A percentile compares a stretch with the other conserved stretches of the same genome.
These are phyloP conservation scores for Mortierella hygrophila DNA, from an alignment of 192 early-diverging fungal species.

Conservation along the genomic window DNA sequence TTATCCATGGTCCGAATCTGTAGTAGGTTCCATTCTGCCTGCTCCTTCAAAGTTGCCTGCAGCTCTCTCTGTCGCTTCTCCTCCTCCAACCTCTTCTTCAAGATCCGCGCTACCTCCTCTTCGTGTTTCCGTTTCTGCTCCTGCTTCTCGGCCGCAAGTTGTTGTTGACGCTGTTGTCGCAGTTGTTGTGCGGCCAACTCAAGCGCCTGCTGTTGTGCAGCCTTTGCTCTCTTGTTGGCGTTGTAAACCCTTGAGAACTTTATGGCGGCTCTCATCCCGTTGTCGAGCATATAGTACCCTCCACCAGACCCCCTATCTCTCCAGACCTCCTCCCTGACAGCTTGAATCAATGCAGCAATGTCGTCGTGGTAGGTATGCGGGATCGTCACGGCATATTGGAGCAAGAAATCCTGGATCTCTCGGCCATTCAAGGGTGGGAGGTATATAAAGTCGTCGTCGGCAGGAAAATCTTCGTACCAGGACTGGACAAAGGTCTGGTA, in stretches of 20 bases:
- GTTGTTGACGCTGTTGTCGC: neutral
- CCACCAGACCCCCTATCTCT: neutral
- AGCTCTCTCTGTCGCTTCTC: neutral
- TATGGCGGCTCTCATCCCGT: neutral
- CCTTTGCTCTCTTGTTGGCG: neutral
- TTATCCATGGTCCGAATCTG: too few species aligned
- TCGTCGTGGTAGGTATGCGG: conserved; percentile 7
- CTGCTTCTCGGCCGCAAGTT: neutral
- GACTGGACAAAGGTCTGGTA: neutral
- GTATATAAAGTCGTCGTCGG: neutral
- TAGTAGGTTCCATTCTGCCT: neutral
- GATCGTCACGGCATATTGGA: neutral
- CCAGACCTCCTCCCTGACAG: neutral
- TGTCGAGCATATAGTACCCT: too few species aligned
- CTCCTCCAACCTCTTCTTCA: neutral
- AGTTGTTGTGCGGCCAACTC: neutral
- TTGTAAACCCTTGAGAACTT: neutral
- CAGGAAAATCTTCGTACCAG: neutral
- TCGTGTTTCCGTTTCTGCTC: neutral
- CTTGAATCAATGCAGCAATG: conserved; percentile 4
- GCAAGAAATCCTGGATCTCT: conserved; percentile 6
- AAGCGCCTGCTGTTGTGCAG: neutral
- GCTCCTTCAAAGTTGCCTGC: too few species aligned
- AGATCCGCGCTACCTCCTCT: neutral
- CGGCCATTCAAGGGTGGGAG: neutral